Base-by-base conservation (phyloP, 169 alveolate species). In the Miamiensis avidus region DNA sequence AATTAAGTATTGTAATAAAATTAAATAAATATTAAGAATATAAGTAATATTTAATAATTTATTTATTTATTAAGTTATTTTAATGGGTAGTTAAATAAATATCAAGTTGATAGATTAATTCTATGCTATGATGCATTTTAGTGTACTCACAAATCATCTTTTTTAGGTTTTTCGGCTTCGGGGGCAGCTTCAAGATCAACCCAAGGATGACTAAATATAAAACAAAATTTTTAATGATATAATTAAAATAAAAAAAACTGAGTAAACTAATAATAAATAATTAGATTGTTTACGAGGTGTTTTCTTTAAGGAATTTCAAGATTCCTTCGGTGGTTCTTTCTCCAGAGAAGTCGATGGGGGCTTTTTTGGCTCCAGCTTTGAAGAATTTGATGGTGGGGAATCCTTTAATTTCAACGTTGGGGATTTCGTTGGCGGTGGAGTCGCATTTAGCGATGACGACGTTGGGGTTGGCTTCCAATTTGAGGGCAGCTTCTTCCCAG, bases 361-460 rank as follows among this genome's bases (percentile, higher is more conserved):
- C 29, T 25, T 86, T 84, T 74, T 91, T 91, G 84, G 82, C 82
- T 65, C 93, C 95, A 30, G 78, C 81, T 76, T 82, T 88, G 81
- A 82, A 96, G 88, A 97, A 92, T 90, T 96, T 94, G 65, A 98
- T 86, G 65, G 98, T 93, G 64, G 99, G 99, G 94, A 89, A 98
- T 69, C 98, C 95, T 87, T 89, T 85, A 76, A 98, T 93, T n/a
- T 87, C 85, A 65, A 93, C 86, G 49, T 88, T 81, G 65, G 73
- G 31, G 73, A 97, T 93, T 85, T 92, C 96, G 81, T 95, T 92
- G 33, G 90, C 95, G 28, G 98, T 97, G 64, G 99, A 98, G 91
- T 98, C 99, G 84, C 97, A 92, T 93, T 98, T 97, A 34, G 99
- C 99, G 78, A 98, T 94, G 69, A 96, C 92, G 69, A 97, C 75